Base-by-base conservation (phyloP, 140 eudicot species). In the Cichorium intybus region DNA sequence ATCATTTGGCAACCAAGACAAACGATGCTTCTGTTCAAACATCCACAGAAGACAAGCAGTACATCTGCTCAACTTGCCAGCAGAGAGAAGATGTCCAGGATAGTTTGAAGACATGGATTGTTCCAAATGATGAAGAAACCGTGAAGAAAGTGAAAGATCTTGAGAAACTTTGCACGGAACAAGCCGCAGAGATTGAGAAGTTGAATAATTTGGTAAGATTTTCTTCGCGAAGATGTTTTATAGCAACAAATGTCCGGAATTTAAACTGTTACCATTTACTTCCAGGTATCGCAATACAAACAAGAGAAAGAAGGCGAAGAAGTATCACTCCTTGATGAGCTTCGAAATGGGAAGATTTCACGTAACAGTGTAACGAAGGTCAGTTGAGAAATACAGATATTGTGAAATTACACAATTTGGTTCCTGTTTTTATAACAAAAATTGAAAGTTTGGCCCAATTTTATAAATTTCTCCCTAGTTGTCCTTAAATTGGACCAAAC, bases 151-250 rank as follows among this genome's bases (percentile, higher is more conserved):
- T 73, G 67, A 77, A 79, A 81, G 93, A 93, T 53, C 95, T 89
- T 69, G 89, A 84, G 70, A 71, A 48, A 16, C 55, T 84, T 43
- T 89, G 97, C 73, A 70, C 56, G 78, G 95, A 85, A 50, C 99
- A 88, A 73, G 91, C 81, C 53, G 90, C 87, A 55, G 84, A 84
- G 79, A 86, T 93, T 70, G 99, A 89, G 80, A 82, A 70, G 80
- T 82, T 93, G 62, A 89, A 84, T 65, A 80, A 58, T 56, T 35
- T 73, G 97, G 99, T 92, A 46, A 26, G 45, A 26, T 54, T 39
- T 29, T 56, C 52, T 63, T 35, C 20, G 47, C 26, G 52, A 1
- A 24, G 24, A 33, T 43, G 20, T 33, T 26, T 18, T 0, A 10
- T 33, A 54, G 34, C 24, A 12, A 7, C 29, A 27, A 17, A 56